These are phyloP conservation scores for Pythium biforme DNA, from an alignment of 352 stramenopile species.

Conservation along the genomic window DNA sequence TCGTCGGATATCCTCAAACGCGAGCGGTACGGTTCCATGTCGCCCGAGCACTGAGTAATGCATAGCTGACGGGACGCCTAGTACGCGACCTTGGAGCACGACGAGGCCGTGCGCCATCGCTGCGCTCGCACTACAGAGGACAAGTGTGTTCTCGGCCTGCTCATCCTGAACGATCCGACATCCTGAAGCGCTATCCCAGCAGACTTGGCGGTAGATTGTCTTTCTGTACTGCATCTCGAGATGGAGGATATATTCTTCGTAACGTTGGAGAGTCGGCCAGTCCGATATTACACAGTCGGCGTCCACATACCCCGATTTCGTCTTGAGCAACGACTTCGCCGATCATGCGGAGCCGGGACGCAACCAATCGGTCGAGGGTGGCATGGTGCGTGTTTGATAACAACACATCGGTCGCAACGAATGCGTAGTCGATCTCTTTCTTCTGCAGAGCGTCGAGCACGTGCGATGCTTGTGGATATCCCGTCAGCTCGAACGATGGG, in stretches of 20 bases:
- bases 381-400: not conserved
- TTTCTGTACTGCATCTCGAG: not conserved
- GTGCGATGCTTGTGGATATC: not conserved
- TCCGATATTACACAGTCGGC: conserved; percentile 19
- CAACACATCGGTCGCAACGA: not conserved
- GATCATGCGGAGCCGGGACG: not conserved
- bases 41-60: conserved; percentile 1
- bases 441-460: conserved; percentile 1
- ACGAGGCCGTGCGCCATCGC: conserved; percentile 1
- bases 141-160: conserved; percentile 7
- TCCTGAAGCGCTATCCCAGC: conserved; percentile 8
- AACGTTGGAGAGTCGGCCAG: conserved; percentile 1
- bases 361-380: not conserved
- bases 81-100: not conserved
- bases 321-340: not conserved
- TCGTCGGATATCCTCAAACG: not conserved
- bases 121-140: not conserved
- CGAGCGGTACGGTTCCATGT: not conserved
- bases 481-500: not conserved
- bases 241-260: conserved; percentile 4
- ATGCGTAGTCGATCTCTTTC: not conserved
- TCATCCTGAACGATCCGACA: conserved; percentile 11
- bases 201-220: conserved; percentile 9
- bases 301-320: not conserved
- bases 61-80: not conserved